Percentiles rank a stretch among this genome's conserved stretches.
phyloP scores from a whole-genome alignment of 768 basidiomycete species.

The Cantharellus anzutake region DNA sequence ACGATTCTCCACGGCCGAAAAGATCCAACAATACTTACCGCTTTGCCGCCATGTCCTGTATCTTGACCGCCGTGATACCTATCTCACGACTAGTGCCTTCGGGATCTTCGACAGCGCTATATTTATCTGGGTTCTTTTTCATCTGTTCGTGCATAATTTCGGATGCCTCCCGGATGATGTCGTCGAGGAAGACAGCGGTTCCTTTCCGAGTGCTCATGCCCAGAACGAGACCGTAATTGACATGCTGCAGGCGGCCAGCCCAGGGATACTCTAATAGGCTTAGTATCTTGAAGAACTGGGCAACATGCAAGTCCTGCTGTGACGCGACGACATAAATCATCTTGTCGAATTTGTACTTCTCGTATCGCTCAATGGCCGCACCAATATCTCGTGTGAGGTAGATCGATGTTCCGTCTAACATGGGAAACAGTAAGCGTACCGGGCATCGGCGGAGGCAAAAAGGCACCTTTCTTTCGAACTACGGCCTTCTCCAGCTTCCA shows the following conservation, averaged over 20 bases:
- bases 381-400: slow-evolving; percentile 93
- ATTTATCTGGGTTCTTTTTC: slow-evolving; percentile 87
- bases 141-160: slow-evolving; percentile 93
- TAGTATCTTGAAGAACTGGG: slow-evolving; percentile 88
- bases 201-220: slow-evolving; percentile 94
- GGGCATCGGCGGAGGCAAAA: background rate
- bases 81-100: slow-evolving; percentile 60
- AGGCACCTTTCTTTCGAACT: slow-evolving; percentile 62
- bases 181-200: slow-evolving; percentile 85
- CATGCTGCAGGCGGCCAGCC: slow-evolving; percentile 65
- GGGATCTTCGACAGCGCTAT: slow-evolving; percentile 72
- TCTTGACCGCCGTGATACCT: slow-evolving; percentile 90
- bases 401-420: slow-evolving; percentile 74
- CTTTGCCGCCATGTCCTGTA: slow-evolving; percentile 93
- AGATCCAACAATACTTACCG: slow-evolving; percentile 29
- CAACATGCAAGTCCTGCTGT: slow-evolving; percentile 70
- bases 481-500: slow-evolving; percentile 88
- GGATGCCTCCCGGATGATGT: slow-evolving; percentile 75
- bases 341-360: slow-evolving; percentile 76
- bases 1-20: background rate
- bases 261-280: slow-evolving; percentile 78
- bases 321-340: slow-evolving; percentile 90
- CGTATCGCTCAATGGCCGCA: slow-evolving; percentile 79
- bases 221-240: slow-evolving; percentile 81
- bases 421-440: background rate